Evolutionary conservation across 805 yeast species (phyloP), one percentile per base, ranked within the genome.

Genomic region (Cephaloascus fragrans): DNA sequence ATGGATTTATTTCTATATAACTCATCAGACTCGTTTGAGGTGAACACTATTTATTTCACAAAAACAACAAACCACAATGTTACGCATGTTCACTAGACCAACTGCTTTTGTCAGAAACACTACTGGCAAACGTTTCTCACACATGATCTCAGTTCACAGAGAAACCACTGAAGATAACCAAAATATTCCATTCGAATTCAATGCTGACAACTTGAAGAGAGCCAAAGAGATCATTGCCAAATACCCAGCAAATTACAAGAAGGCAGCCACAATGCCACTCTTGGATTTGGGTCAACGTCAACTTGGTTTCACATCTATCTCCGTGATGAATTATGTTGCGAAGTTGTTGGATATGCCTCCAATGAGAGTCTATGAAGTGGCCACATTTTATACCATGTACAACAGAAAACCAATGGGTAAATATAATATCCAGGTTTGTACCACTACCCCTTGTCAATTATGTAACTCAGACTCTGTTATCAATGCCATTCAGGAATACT

Each of bases 341-440:
- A 77, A 80, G 59, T 52, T 81, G 53, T 70, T 84, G 51, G 90
- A 83, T 52, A 82, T 86, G 80, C 95, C 95, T 23, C 94, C 95
- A 43, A 85, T 85, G 95, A 76, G 95, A 64, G 95, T 85, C 23
- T 85, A 85, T 60, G 94, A 85, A 59, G 95, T 85, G 46, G 95
- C 95, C 26, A 83, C 95, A 33, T 85, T 85, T 66, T 85, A 85
- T 64, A 85, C 95, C 49, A 86, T 85, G 95, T 85, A 80, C 67
- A 83, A 83, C 64, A 76, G 93, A 59, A 69, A 73, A 47, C 95
- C 95, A 37, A 78, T 86, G 74, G 95, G 95, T 43, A 83, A 84
- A 55, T 83, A 74, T 57, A 83, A 83, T 56, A 63, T 85, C 40
- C 95, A 85, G 59, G 80, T 86, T 32, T 85, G 95, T 64, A 86